These are phyloP conservation scores for Mycena latifolia DNA, from an alignment of 768 basidiomycete genomes.

Conservation along the genomic window DNA sequence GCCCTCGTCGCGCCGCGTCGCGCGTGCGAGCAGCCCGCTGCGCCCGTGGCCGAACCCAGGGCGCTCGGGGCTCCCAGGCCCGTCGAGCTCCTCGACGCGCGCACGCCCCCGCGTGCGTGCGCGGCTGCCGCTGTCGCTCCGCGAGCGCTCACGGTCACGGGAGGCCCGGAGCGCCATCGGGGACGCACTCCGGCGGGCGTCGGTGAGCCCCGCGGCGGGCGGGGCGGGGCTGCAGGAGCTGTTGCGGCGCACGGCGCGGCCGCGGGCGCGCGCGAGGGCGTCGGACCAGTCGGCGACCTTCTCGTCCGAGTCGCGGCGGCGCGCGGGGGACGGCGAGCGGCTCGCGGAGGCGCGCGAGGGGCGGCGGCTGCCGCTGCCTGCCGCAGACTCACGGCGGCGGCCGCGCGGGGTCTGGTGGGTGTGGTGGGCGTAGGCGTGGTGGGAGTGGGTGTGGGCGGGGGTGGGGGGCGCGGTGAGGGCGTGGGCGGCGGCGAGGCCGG, in stretches of 20 bases:
- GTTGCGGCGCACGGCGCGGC: conserved; percentile 58
- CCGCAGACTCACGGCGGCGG: conserved; percentile 51
- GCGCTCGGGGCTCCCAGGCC: conserved; percentile 56
- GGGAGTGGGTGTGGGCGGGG: conserved; percentile 56
- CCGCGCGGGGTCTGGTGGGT: conserved; percentile 63
- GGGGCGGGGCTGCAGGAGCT: conserved; percentile 58
- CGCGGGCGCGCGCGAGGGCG: conserved; percentile 54
- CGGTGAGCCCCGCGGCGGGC: conserved; percentile 28
- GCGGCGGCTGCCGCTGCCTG: too few relatives aligned
- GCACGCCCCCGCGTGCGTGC: conserved; percentile 65
- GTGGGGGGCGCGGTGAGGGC: conserved; percentile 52
- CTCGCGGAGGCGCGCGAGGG: conserved; percentile 46
- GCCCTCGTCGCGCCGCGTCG: conserved; percentile 39
- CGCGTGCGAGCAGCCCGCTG: conserved; percentile 68
- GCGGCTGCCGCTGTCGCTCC: conserved; percentile 41
- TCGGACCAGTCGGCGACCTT: conserved; percentile 63
- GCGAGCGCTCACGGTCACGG: not conserved
- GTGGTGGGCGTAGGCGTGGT: conserved; percentile 55
- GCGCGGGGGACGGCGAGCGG: conserved; percentile 48
- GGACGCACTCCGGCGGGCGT: not conserved
- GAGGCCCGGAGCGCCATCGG: not conserved
- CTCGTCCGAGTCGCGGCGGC: conserved; percentile 47
- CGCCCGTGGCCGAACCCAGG: conserved; percentile 76
- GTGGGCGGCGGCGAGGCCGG: conserved; percentile 39
- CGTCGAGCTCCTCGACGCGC: conserved; percentile 66